phyloP scores from a whole-genome alignment of 75 land plant species.

The Cupressus sempervirens region DNA sequence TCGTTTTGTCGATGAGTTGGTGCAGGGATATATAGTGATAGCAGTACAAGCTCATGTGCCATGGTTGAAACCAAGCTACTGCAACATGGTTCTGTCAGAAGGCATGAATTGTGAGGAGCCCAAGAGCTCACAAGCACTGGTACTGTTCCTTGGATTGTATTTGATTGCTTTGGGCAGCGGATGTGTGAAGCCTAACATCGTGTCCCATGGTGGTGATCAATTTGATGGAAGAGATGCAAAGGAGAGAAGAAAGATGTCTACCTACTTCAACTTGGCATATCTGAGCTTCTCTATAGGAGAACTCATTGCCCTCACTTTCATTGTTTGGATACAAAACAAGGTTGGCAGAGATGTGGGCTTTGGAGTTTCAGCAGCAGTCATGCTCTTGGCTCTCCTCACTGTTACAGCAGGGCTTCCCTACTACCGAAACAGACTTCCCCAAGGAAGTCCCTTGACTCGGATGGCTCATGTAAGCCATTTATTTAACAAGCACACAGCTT shows the following conservation, averaged over 20 bases:
- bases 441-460: conserved; percentile 83
- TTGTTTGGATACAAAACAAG: conserved; percentile 71
- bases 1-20: neutral
- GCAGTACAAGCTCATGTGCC: conserved; percentile 75
- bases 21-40: conserved; percentile 69
- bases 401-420: conserved; percentile 49
- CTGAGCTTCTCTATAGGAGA: conserved; percentile 70
- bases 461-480: conserved; percentile 52
- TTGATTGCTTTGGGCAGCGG: conserved; percentile 67
- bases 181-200: conserved; percentile 69
- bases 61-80: conserved; percentile 56
- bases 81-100: conserved; percentile 28
- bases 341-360: conserved; percentile 85
- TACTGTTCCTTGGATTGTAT: conserved; percentile 61
- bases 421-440: conserved; percentile 78
- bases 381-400: conserved; percentile 64
- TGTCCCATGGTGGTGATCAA: conserved; percentile 75
- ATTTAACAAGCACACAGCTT: too few species aligned
- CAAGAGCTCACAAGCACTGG: conserved; percentile 41
- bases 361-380: conserved; percentile 74
- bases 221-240: conserved; percentile 35
- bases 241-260: conserved; percentile 51
- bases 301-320: conserved; percentile 56
- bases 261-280: conserved; percentile 69
- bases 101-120: conserved; percentile 34